These are phyloP conservation scores for Haplosporangium sp. DNA, from an alignment of 371 early-diverging fungal genomes.

Conservation along the genomic window DNA sequence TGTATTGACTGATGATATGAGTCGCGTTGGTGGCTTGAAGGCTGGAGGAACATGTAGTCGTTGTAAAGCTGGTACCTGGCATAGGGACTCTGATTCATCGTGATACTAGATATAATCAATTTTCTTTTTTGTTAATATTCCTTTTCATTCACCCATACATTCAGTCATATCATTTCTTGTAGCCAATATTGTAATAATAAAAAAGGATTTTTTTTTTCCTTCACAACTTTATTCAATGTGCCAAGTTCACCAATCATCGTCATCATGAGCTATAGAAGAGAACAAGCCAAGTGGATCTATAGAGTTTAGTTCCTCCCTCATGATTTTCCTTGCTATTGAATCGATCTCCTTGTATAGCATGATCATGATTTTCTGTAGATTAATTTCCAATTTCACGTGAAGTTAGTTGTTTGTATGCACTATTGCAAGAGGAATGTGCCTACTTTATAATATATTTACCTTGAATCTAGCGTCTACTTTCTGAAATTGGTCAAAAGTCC, in stretches of 20 bases:
- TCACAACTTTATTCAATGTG: background rate
- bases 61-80: slow-evolving; percentile 52
- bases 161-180: no score
- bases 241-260: slow-evolving; percentile 14
- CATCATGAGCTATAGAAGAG: slow-evolving; percentile 8
- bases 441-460: slow-evolving; percentile 20
- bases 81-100: slow-evolving; percentile 14
- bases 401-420: no score
- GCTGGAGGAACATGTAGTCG: slow-evolving; percentile 37
- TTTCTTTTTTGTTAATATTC: background rate
- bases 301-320: slow-evolving; percentile 35
- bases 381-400: no score
- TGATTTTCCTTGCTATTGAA: slow-evolving; percentile 26
- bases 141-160: background rate
- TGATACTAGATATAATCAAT: background rate
- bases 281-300: slow-evolving; percentile 35
- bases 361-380: slow-evolving; percentile 30
- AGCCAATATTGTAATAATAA: no score
- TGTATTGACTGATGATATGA: background rate
- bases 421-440: no score
- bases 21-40: slow-evolving; percentile 9
- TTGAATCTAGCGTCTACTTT: slow-evolving; percentile 37
- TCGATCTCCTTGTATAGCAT: slow-evolving; percentile 39
- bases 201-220: background rate
- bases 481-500: slow-evolving; percentile 24